Percentiles rank a stretch among this genome's conserved stretches.
Conservation (phyloP, 768 basidiomycete species). For the Pleurotus citrinopileatus region DNA sequence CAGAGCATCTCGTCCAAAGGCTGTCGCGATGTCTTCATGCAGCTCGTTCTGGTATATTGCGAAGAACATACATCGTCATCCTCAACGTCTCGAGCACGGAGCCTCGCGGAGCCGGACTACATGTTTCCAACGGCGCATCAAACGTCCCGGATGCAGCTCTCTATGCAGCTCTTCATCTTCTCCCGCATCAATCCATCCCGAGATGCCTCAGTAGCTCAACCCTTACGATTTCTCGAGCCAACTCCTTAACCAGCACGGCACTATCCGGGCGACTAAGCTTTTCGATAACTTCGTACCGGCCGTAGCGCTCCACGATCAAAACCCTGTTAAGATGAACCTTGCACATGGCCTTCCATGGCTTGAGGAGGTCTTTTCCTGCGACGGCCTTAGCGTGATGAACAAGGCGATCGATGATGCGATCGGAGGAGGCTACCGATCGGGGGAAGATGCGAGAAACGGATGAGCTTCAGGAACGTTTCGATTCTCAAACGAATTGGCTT, state of each 20-base stretch:
- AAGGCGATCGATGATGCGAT: slow-evolving; percentile 81
- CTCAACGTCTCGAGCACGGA: not conserved
- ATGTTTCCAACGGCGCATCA: slow-evolving; percentile 21
- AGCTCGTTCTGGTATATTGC: slow-evolving; percentile 18
- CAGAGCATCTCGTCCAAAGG: slow-evolving; percentile 63
- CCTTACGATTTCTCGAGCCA: slow-evolving; percentile 77
- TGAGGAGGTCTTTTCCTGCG: slow-evolving; percentile 85
- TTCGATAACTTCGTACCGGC: slow-evolving; percentile 77
- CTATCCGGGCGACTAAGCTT: slow-evolving; percentile 81
- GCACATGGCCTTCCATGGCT: slow-evolving; percentile 80
- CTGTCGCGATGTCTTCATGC: slow-evolving; percentile 44
- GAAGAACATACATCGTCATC: slow-evolving; percentile 10
- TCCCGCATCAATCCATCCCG: slow-evolving; percentile 50
- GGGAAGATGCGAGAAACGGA: slow-evolving; percentile 82
- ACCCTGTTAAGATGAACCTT: slow-evolving; percentile 88
- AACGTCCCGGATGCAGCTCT: slow-evolving; percentile 71
- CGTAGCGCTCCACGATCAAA: slow-evolving; percentile 79
- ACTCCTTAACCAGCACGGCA: slow-evolving; percentile 86
- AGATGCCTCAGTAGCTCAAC: slow-evolving; percentile 11
- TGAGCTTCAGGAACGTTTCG: slow-evolving; percentile 90
- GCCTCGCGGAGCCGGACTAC: not conserved
- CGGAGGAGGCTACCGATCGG: slow-evolving; percentile 78
- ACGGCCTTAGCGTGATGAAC: slow-evolving; percentile 73
- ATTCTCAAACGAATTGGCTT: slow-evolving; percentile 93
- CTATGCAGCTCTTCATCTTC: slow-evolving; percentile 55